These are phyloP conservation scores for Paecilomyces dactylethromorphus DNA, from an alignment of 2,329 filamentous ascomycete genomes.

Conservation along the genomic window DNA sequence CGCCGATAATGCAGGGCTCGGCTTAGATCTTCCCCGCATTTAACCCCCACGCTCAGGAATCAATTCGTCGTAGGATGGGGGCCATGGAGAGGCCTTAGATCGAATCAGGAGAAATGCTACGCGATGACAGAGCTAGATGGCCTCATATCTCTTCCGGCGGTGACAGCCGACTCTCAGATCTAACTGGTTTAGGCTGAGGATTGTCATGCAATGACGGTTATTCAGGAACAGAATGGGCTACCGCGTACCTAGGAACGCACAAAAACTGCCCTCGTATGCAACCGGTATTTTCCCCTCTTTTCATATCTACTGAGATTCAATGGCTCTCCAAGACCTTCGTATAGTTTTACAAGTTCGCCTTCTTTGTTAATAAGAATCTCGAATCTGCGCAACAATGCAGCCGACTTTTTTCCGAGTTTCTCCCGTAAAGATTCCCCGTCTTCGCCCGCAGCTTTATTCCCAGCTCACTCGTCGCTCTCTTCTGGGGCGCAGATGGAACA, in stretches of 20 bases:
- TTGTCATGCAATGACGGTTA: neutral
- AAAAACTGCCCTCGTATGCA: neutral
- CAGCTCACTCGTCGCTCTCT: neutral
- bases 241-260: neutral
- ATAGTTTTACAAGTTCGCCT: neutral
- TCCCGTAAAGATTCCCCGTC: constrained; percentile 18
- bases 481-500: constrained; percentile 6
- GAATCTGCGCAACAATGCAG: constrained; percentile 15
- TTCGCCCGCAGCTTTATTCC: constrained; percentile 12
- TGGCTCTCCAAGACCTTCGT: neutral
- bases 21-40: neutral
- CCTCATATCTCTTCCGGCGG: neutral
- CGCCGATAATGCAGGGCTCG: neutral
- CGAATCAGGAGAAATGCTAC: neutral
- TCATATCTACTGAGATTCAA: neutral
- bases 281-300: neutral
- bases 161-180: neutral
- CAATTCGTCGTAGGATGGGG: neutral
- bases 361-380: neutral
- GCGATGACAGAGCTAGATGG: neutral
- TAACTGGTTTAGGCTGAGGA: neutral
- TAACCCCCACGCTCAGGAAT: neutral
- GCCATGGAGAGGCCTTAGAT: neutral
- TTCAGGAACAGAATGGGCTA: neutral
- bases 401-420: constrained; percentile 16